A percentile compares a stretch with the other conserved stretches of the same genome.
phyloP scores from a whole-genome alignment of 352 stramenopile species.

The Halophytophthora polymorphica region DNA sequence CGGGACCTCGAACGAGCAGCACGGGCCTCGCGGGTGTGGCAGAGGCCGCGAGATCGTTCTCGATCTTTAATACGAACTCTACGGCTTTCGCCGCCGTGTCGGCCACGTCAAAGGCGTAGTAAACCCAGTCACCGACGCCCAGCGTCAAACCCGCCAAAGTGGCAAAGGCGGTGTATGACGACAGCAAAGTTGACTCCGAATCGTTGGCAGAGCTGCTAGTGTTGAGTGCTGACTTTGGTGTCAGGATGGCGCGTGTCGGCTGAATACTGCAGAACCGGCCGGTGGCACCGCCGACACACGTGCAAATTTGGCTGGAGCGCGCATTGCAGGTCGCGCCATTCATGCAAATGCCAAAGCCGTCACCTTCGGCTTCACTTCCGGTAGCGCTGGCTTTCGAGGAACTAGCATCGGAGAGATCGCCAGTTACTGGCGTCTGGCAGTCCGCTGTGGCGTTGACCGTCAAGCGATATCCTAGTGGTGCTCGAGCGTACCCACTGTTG shows the following conservation, averaged over 20 bases:
- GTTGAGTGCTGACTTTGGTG: background rate
- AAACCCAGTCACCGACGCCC: constrained; percentile 48
- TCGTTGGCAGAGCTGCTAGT: constrained; percentile 1
- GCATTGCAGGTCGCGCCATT: constrained; percentile 49
- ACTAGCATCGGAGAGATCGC: constrained; percentile 12
- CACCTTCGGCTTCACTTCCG: background rate
- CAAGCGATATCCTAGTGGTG: constrained; percentile 43
- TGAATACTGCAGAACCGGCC: constrained; percentile 50
- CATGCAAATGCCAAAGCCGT: constrained; percentile 34
- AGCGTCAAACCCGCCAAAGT: constrained; percentile 24
- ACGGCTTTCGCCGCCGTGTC: constrained; percentile 38
- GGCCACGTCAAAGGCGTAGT: constrained; percentile 64
- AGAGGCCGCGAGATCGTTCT: constrained; percentile 33
- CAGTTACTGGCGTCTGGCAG: constrained; percentile 27
- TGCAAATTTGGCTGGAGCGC: constrained; percentile 46
- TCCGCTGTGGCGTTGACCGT: constrained; percentile 48
- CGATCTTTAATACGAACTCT: constrained; percentile 43
- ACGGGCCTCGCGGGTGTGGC: constrained; percentile 47
- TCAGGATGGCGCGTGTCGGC: constrained; percentile 15
- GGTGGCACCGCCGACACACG: constrained; percentile 24
- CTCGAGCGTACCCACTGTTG: constrained; percentile 66
- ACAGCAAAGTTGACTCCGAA: background rate
- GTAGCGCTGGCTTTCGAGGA: constrained; percentile 6
- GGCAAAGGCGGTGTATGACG: constrained; percentile 27
- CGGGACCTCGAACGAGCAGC: constrained; percentile 52